Base-by-base conservation (phyloP, 495 filamentous ascomycete genomes). In the Cercophora scortea region DNA sequence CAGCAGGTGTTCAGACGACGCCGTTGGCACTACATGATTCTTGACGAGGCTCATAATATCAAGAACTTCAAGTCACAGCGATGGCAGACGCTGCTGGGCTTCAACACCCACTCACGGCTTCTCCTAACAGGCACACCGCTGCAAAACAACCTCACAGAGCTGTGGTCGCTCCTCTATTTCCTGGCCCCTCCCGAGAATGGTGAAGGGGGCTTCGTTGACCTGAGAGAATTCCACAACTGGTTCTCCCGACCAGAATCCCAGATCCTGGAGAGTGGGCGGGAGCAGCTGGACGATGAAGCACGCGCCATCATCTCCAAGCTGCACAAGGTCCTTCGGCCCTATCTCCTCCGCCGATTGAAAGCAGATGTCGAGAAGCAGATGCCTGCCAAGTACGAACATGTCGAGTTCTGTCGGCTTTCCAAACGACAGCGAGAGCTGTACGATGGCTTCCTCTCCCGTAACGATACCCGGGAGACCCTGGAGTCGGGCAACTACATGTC, bases 361-460 rank as follows among this genome's bases (percentile, higher is more conserved):
- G 88, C 91, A 42, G 94, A 99, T 64, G 94, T 99, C 18, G 94
- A 99, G 74, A 97, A 99, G 69, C 92, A 97, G 62, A 96, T 99
- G 90, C 94, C 94, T 0, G 90, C 81, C 32, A 99, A 99, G 63
- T 95, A 94, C 60, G 94, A 99, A 63, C 90, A 95, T 64, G 89
- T 99, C 33, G 86, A 96, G 47, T 92, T 91, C 60, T 99, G 94
- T 66, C 83, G 90, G 38, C 77, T 99, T 2, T 96, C 90, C 11
- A 95, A 96, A 64, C 83, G 94, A 18, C 94, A 99, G 61, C 81
- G 94, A 38, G 92, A 92, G 66, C 69, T 99, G 15, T 99, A 99
- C 64, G 92, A 99, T 68, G 91, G 90, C 5, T 99, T 96, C 67
- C 86, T 99, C 75, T 89, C 89, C n/a, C 85, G 90, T 56, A 85